A percentile compares a stretch with the other conserved stretches of the same genome.
Conservation (phyloP, 441 rosid genomes). For the Euphorbia schlechtendalii region DNA sequence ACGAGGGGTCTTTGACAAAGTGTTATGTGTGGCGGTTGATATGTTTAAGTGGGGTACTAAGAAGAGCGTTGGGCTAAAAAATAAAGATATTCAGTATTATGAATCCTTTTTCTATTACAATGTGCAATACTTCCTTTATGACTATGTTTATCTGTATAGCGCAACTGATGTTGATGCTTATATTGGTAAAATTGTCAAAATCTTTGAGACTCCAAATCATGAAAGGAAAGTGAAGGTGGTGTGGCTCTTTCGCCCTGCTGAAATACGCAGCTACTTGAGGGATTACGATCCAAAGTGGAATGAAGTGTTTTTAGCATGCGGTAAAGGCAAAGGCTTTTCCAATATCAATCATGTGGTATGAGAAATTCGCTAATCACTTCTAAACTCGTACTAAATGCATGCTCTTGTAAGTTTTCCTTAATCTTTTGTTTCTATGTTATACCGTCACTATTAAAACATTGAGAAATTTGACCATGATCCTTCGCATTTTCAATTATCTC, state of each 20-base stretch:
- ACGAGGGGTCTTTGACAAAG: background rate
- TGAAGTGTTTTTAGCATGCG: constrained; percentile 57
- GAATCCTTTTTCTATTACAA: constrained; percentile 38
- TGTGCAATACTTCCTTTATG: constrained; percentile 39
- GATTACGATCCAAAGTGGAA: constrained; percentile 41
- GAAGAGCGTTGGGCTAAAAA: constrained; percentile 22
- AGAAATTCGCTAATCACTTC: background rate
- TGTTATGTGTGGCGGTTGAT: background rate
- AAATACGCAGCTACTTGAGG: constrained; percentile 36
- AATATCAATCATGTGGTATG: constrained; percentile 40
- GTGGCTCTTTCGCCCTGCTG: constrained; percentile 55
- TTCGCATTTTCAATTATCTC: too few species aligned
- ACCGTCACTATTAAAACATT: background rate
- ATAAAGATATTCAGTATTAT: constrained; percentile 23
- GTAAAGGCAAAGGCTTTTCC: constrained; percentile 36
- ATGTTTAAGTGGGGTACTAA: constrained; percentile 39
- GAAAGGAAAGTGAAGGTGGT: constrained; percentile 41
- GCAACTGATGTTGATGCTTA: constrained; percentile 25
- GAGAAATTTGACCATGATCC: background rate
- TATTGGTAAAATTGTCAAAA: constrained; percentile 44
- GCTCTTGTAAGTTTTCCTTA: background rate
- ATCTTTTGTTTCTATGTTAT: background rate
- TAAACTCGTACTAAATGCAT: background rate
- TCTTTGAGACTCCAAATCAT: constrained; percentile 34
- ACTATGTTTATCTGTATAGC: constrained; percentile 30